A percentile compares a stretch with the other conserved stretches of the same genome.
phyloP scores from a whole-genome alignment of 1,284 basidiomycete species.

The Cryptococcus sp. region DNA sequence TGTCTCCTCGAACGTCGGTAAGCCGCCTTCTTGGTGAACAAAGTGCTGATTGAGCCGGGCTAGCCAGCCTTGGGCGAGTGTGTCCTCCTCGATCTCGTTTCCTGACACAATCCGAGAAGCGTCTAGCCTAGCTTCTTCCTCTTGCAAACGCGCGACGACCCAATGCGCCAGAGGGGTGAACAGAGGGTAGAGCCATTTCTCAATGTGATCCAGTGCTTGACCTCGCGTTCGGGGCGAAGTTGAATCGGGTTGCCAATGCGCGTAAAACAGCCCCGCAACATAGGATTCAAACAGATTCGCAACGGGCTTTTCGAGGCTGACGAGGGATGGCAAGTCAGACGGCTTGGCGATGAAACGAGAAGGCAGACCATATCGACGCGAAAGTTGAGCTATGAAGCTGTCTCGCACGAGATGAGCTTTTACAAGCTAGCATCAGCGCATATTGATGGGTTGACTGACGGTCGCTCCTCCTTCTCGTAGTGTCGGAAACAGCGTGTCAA shows the following conservation, averaged over 20 bases:
- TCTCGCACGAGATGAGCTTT: conserved; percentile 33
- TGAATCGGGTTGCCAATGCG: conserved; percentile 15
- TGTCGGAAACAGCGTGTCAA: conserved; percentile 35
- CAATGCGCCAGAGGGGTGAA: conserved; percentile 30
- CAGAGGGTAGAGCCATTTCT: conserved; percentile 32
- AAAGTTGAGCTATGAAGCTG: conserved; percentile 27
- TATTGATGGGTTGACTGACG: conserved; percentile 14
- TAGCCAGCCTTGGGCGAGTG: conserved; percentile 13
- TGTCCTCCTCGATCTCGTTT: conserved; percentile 5
- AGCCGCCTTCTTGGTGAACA: conserved; percentile 11
- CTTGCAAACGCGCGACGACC: conserved; percentile 16
- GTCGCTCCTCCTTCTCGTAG: conserved; percentile 30
- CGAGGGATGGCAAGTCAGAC: conserved; percentile 10
- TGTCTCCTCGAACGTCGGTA: conserved; percentile 12
- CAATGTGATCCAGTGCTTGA: conserved; percentile 27
- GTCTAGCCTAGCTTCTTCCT: conserved; percentile 10
- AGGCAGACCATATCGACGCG: conserved; percentile 20
- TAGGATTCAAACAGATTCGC: conserved; percentile 40
- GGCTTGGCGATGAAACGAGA: conserved; percentile 19
- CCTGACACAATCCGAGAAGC: background rate
- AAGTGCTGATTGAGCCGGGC: conserved; percentile 26
- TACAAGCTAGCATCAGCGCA: conserved; percentile 16
- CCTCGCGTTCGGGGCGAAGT: conserved; percentile 17
- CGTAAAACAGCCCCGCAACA: conserved; percentile 34
- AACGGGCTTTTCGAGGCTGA: conserved; percentile 16